These are phyloP conservation scores for Ilex asprella DNA, from an alignment of 257 asterid genomes.

Conservation along the genomic window DNA sequence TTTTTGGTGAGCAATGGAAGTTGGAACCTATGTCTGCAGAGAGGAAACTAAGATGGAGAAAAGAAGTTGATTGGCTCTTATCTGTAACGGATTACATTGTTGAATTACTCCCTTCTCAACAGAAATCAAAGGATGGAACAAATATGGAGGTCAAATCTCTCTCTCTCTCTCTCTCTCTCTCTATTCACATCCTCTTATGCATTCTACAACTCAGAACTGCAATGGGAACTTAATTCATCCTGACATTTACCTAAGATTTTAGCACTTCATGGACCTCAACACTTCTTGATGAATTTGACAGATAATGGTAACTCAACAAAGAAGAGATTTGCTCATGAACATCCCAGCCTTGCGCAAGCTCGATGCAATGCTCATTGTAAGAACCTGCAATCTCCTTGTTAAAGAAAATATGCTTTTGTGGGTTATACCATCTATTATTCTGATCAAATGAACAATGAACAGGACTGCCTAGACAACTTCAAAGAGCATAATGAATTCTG, in stretches of 20 bases:
- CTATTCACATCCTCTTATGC: neutral
- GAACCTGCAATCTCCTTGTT: constrained; percentile 12
- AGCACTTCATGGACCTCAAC: neutral
- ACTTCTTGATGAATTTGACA: constrained; percentile 13
- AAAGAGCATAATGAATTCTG: constrained; percentile 52
- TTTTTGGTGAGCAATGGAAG: constrained; percentile 71
- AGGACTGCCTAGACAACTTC: constrained; percentile 65
- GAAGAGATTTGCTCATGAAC: constrained; percentile 57
- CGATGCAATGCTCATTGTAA: constrained; percentile 68
- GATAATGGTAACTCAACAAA: constrained; percentile 82
- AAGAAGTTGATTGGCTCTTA: constrained; percentile 76
- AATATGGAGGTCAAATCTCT: constrained; percentile 70
- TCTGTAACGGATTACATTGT: constrained; percentile 79
- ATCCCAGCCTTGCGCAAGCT: constrained; percentile 80
- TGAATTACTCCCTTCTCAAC: constrained; percentile 79
- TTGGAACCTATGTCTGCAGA: constrained; percentile 76
- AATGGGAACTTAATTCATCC: too few relatives aligned
- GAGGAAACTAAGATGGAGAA: constrained; percentile 69
- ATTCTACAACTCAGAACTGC: too few relatives aligned
- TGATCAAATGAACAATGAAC: constrained; percentile 4
- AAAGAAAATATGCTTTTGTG: neutral
- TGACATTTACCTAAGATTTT: neutral
- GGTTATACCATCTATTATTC: neutral
- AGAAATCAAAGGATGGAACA: constrained; percentile 61
- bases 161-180: too few relatives aligned